Percentiles rank a stretch among this genome's conserved stretches.
Conservation (phyloP, 306 rosid genomes). For the Phaseolus lunatus region DNA sequence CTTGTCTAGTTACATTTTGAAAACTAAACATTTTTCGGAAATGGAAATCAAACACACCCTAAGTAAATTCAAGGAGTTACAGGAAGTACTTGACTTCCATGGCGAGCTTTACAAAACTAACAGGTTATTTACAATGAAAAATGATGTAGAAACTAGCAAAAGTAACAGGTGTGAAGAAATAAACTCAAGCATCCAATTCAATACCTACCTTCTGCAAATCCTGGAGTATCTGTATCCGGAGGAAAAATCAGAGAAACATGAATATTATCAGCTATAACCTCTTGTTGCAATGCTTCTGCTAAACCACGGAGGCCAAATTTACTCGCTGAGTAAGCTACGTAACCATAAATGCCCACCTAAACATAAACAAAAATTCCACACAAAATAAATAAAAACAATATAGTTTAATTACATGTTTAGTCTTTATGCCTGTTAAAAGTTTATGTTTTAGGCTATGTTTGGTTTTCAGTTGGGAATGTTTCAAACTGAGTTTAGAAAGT, state of each 20-base stretch:
- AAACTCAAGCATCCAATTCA: conserved; percentile 17
- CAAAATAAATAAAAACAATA: neutral
- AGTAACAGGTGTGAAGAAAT: conserved; percentile 6
- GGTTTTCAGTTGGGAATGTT: no score
- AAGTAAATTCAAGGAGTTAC: neutral
- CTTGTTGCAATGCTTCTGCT: conserved; percentile 94
- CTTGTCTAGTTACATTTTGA: neutral
- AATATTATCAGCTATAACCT: conserved; percentile 76
- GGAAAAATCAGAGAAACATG: conserved; percentile 86
- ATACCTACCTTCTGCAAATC: conserved; percentile 67
- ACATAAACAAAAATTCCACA: conserved; percentile 36
- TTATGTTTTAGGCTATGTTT: no score
- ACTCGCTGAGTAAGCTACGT: conserved; percentile 88
- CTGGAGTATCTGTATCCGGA: conserved; percentile 96
- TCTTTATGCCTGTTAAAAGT: neutral
- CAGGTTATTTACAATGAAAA: neutral
- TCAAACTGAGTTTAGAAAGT: no score
- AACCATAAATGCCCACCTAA: conserved; percentile 91
- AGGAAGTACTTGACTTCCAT: neutral
- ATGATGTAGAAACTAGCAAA: neutral
- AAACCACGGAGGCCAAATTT: conserved; percentile 92
- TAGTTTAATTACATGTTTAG: no score
- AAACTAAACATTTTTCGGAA: neutral
- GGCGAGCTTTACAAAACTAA: neutral
- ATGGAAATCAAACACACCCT: neutral